Percentiles rank a stretch among this genome's conserved stretches.
Conservation (phyloP, 208 protist species). For the Leishmania aethiopica region DNA sequence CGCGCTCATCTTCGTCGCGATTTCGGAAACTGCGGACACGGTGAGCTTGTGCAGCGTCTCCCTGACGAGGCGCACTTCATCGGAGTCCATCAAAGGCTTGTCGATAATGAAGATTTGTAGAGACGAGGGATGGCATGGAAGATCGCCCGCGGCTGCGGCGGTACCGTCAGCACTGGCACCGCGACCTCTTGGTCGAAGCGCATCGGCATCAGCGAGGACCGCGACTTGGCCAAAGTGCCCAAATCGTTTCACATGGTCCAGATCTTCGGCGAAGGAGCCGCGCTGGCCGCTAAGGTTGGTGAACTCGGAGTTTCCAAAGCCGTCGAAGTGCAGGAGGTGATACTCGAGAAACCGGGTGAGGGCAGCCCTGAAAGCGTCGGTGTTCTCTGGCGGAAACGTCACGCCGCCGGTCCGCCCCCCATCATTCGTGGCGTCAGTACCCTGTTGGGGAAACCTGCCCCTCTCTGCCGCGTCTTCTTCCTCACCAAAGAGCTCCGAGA, state of each 20-base stretch:
- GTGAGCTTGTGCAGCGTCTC: slow-evolving; percentile 23
- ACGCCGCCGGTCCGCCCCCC: not conserved
- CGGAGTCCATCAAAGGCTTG: slow-evolving; percentile 45
- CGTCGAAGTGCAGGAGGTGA: slow-evolving; percentile 69
- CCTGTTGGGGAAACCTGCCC: too few relatives aligned
- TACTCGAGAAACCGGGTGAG: slow-evolving; percentile 58
- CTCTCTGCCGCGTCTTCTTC: not conserved
- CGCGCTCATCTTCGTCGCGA: not conserved
- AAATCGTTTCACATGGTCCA: slow-evolving; percentile 59
- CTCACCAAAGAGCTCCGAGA: slow-evolving; percentile 19
- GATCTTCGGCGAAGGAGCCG: slow-evolving; percentile 59
- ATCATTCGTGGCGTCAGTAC: not conserved
- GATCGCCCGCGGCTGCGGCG: not conserved
- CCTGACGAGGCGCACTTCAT: slow-evolving; percentile 19
- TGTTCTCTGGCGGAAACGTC: slow-evolving; percentile 21
- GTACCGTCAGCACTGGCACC: not conserved
- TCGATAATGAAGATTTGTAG: slow-evolving; percentile 71
- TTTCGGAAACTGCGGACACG: not conserved
- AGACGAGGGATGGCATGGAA: slow-evolving; percentile 20
- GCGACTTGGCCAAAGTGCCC: slow-evolving; percentile 36
- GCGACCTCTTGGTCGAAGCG: slow-evolving; percentile 12
- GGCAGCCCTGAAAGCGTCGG: slow-evolving; percentile 18
- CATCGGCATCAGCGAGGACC: slow-evolving; percentile 49
- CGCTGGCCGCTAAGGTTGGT: slow-evolving; percentile 62
- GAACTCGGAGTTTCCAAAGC: slow-evolving; percentile 47